Evolutionary conservation across 441 rosid species (phyloP).

Genomic region (Flueggea neowawraea): DNA sequence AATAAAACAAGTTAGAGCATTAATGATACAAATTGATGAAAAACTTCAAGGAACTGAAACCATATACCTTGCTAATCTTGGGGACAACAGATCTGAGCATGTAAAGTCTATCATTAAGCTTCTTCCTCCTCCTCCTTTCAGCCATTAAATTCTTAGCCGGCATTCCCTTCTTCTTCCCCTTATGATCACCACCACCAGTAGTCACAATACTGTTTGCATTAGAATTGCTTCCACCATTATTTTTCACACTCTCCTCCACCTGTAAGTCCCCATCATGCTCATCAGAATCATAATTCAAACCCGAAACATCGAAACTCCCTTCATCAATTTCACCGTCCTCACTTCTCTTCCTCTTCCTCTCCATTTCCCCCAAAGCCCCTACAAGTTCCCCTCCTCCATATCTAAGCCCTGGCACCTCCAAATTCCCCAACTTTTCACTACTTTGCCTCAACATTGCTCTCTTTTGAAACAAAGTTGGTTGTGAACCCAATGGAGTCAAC

Average conservation of each 20-base stretch:
- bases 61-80: slow-evolving; percentile 61
- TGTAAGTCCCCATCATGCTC: slow-evolving; percentile 38
- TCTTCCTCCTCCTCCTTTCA: slow-evolving; percentile 70
- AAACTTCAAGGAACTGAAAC: too few species aligned
- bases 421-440: slow-evolving; percentile 22
- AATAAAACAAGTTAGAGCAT: too few species aligned
- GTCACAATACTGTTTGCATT: slow-evolving; percentile 44
- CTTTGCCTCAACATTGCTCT: slow-evolving; percentile 53
- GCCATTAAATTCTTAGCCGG: slow-evolving; percentile 81
- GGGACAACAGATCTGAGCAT: slow-evolving; percentile 75
- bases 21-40: too few species aligned
- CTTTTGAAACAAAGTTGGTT: slow-evolving; percentile 67
- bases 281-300: slow-evolving; percentile 58
- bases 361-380: slow-evolving; percentile 28
- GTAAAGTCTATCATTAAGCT: slow-evolving; percentile 74
- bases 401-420: slow-evolving; percentile 28
- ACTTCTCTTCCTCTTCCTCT: slow-evolving; percentile 19
- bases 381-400: slow-evolving; percentile 33
- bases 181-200: slow-evolving; percentile 15
- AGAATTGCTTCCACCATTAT: slow-evolving; percentile 43
- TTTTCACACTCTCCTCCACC: slow-evolving; percentile 35
- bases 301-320: slow-evolving; percentile 50
- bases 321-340: slow-evolving; percentile 38
- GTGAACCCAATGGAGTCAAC: slow-evolving; percentile 55
- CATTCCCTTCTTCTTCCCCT: slow-evolving; percentile 59